Percentiles rank a stretch among this genome's conserved stretches.
phyloP scores from a whole-genome alignment of 2,329 filamentous ascomycete genomes.

The Diaporthe nobilis region DNA sequence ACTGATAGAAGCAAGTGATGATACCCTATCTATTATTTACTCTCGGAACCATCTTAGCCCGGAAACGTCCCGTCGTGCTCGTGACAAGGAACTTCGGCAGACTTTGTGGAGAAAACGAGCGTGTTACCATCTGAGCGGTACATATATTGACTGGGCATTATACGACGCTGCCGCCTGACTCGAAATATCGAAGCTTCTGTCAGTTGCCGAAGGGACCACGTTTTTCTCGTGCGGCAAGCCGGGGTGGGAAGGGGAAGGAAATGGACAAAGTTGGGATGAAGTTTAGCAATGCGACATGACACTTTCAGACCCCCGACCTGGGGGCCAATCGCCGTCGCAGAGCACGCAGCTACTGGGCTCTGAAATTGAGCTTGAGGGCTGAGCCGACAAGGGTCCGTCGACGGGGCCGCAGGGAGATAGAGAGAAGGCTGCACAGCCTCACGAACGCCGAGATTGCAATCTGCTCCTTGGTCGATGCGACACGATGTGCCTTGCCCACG shows the following conservation, averaged over 20 bases:
- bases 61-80: not conserved
- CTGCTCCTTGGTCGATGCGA: constrained; percentile 19
- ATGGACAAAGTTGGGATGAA: constrained; percentile 23
- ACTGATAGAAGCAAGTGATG: constrained; percentile 23
- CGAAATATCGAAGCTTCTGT: constrained; percentile 21
- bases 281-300: constrained; percentile 32
- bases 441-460: constrained; percentile 39
- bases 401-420: constrained; percentile 5
- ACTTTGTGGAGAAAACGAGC: not conserved
- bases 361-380: constrained; percentile 32
- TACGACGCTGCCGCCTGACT: constrained; percentile 23
- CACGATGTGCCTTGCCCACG: constrained; percentile 2
- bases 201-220: constrained; percentile 24
- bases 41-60: constrained; percentile 42
- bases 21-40: constrained; percentile 45
- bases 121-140: constrained; percentile 28
- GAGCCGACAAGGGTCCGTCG: constrained; percentile 12
- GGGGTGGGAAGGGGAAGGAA: constrained; percentile 1
- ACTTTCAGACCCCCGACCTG: not conserved
- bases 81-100: constrained; percentile 18
- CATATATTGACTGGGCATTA: constrained; percentile 17
- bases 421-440: constrained; percentile 36
- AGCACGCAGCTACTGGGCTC: not conserved
- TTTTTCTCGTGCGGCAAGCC: constrained; percentile 24
- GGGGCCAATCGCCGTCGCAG: constrained; percentile 21